These are phyloP conservation scores for Solanum chmielewskii DNA, from an alignment of 257 asterid genomes.

Conservation along the genomic window DNA sequence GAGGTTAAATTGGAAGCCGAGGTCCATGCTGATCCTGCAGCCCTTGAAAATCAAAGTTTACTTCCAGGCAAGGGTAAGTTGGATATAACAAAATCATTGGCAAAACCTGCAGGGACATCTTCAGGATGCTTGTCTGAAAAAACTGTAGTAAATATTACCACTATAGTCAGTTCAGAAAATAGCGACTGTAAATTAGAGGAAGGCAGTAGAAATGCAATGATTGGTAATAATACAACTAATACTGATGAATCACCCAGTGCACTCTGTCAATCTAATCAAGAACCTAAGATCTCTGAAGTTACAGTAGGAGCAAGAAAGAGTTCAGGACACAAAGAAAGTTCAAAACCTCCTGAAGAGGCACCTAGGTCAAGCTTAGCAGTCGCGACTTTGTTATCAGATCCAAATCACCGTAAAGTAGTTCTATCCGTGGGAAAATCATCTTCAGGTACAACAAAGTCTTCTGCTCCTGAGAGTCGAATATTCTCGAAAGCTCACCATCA, in stretches of 20 bases:
- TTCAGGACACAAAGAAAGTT: conserved; percentile 27
- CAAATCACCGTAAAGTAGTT: conserved; percentile 35
- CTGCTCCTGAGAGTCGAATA: conserved; percentile 21
- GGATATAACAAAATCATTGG: conserved; percentile 16
- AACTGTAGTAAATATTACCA: conserved; percentile 19
- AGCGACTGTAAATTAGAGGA: conserved; percentile 26
- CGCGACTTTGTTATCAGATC: conserved; percentile 24
- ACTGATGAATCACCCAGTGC: conserved; percentile 29
- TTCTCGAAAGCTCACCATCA: conserved; percentile 25
- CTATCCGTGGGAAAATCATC: conserved; percentile 36
- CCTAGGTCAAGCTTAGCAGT: conserved; percentile 25
- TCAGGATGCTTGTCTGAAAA: conserved; percentile 23
- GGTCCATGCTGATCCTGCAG: conserved; percentile 17
- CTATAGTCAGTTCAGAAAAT: conserved; percentile 16
- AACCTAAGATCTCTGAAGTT: conserved; percentile 35
- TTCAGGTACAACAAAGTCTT: conserved; percentile 24
- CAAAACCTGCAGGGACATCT: conserved; percentile 24
- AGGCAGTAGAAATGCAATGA: conserved; percentile 20
- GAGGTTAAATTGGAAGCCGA: conserved; percentile 37
- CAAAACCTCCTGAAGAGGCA: conserved; percentile 36
- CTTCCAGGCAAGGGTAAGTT: conserved; percentile 20
- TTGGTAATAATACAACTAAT: conserved; percentile 21
- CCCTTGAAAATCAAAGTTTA: conserved; percentile 11
- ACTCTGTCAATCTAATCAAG: conserved; percentile 28
- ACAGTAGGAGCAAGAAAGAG: conserved; percentile 33